Conservation (phyloP, 1,139 yeast species). For the Groenewaldozyma sp. region DNA sequence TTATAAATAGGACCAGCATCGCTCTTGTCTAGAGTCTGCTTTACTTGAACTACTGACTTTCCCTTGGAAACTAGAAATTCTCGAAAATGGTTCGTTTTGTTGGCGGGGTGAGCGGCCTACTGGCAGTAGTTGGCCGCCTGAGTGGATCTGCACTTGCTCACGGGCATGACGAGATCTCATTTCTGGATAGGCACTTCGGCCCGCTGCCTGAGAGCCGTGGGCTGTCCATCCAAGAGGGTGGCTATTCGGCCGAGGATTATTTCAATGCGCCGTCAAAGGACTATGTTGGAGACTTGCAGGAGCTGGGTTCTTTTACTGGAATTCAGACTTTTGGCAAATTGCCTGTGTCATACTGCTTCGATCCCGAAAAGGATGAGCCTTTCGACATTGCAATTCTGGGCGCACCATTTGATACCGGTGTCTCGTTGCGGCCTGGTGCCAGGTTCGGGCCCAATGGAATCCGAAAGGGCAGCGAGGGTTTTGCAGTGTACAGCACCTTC, state of each 20-base stretch:
- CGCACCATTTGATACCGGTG: slow-evolving; percentile 72
- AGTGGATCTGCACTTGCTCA: background rate
- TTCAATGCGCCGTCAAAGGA: slow-evolving; percentile 7
- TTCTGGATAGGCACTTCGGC: slow-evolving; percentile 8
- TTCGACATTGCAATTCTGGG: slow-evolving; percentile 65
- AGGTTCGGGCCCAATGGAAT: slow-evolving; percentile 75
- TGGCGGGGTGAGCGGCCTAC: no score
- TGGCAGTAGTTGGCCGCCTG: background rate
- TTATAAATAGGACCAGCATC: background rate
- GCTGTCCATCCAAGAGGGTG: background rate
- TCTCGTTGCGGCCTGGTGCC: slow-evolving; percentile 66
- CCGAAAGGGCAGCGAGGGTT: slow-evolving; percentile 51
- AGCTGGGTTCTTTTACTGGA: slow-evolving; percentile 5
- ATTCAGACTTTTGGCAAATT: slow-evolving; percentile 59
- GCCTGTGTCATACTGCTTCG: slow-evolving; percentile 46
- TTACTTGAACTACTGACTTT: no score
- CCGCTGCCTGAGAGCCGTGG: slow-evolving; percentile 4
- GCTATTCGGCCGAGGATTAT: slow-evolving; percentile 1
- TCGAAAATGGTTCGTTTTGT: no score
- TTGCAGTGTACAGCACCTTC: background rate
- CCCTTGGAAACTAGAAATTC: no score
- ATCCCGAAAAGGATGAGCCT: slow-evolving; percentile 4
- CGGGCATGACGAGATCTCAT: slow-evolving; percentile 1
- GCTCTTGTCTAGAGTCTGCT: background rate
- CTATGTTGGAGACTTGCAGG: slow-evolving; percentile 6